Percentiles rank a stretch among this genome's conserved stretches.
These are phyloP conservation scores for Botrytis byssoidea DNA, from an alignment of 2,329 filamentous ascomycete species.

Conservation along the genomic window DNA sequence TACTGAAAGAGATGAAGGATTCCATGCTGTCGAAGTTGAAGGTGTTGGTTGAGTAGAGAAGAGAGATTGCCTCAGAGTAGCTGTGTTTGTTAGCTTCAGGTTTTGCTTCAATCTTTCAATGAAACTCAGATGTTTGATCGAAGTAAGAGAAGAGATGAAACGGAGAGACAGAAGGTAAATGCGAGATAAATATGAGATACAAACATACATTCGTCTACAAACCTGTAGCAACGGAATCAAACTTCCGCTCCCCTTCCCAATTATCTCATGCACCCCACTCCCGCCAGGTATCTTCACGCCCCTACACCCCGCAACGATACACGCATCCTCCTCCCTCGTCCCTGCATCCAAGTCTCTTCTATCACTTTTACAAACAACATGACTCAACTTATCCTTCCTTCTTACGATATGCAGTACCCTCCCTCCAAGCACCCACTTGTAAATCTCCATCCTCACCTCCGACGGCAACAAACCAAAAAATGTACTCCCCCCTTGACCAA, in stretches of 20 bases:
- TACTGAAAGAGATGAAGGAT: constrained; percentile 28
- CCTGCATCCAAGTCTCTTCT: constrained; percentile 11
- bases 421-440: constrained; percentile 26
- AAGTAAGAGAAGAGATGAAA: neutral
- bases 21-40: constrained; percentile 35
- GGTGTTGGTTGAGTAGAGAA: constrained; percentile 32
- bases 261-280: neutral
- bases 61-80: constrained; percentile 30
- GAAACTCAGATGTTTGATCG: neutral
- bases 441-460: constrained; percentile 24
- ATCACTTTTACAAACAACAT: constrained; percentile 17
- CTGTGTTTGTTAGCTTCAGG: constrained; percentile 18
- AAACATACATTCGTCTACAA: constrained; percentile 31
- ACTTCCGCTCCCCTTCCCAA: constrained; percentile 7
- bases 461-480: constrained; percentile 6
- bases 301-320: constrained; percentile 24
- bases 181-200: neutral
- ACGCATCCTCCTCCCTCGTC: constrained; percentile 21
- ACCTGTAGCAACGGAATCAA: constrained; percentile 27
- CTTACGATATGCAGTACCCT: constrained; percentile 27
- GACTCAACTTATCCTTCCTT: constrained; percentile 21
- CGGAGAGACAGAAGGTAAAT: neutral
- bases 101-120: neutral
- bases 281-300: constrained; percentile 25
- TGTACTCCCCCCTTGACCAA: neutral